Base-by-base conservation (phyloP, 441 rosid species). In the Eutrema salsugineum region DNA sequence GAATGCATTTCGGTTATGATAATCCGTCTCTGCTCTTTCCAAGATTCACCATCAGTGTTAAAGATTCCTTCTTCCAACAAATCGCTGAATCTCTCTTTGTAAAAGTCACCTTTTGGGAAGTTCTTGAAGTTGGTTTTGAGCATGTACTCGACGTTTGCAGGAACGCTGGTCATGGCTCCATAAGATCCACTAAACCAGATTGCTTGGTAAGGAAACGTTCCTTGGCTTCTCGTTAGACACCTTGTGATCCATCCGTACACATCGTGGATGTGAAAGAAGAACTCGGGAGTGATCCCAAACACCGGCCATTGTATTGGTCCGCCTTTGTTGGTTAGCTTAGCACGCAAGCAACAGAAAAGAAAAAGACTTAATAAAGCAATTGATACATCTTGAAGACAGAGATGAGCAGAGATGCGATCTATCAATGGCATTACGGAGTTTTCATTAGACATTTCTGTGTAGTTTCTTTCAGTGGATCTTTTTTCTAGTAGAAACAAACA, bases 1-100 rank as follows among this genome's bases (percentile, higher is more conserved):
- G 91, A 90, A 68, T 92, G 93, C 91, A 88, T 90, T 81, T 86
- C 89, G 0, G 76, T 48, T 36, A 80, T 85, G 0, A 83, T 87
- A 5, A 72, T 70, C 32, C 77, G 70, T 63, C 98, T 80, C 48
- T 87, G 89, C 61, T 86, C 86, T 81, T 78, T 87, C 96, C 96
- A 92, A 19, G 72, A 42, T n/a, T 79, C 86, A 27, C 44, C 82
- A 59, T 92, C 96, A 0, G 80, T 80, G 35, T 86, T 90, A 39
- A 92, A 88, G 56, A 90, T 92, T 1, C 91, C 94, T 12, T 81
- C 84, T 4, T 94, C 98, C 0, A 92, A 85, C 73, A 92, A 71
- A 67, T 92, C 94, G 0, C 33, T 39, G 55, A 92, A 90, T 68
- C 88, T 80, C 54, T 88, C 89, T 54, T 81, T 71, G 46, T 75